Percentiles rank a stretch among this genome's conserved stretches.
phyloP scores from a whole-genome alignment of 108 stramenopile genomes.

The Cylindrotheca fusiformis region DNA sequence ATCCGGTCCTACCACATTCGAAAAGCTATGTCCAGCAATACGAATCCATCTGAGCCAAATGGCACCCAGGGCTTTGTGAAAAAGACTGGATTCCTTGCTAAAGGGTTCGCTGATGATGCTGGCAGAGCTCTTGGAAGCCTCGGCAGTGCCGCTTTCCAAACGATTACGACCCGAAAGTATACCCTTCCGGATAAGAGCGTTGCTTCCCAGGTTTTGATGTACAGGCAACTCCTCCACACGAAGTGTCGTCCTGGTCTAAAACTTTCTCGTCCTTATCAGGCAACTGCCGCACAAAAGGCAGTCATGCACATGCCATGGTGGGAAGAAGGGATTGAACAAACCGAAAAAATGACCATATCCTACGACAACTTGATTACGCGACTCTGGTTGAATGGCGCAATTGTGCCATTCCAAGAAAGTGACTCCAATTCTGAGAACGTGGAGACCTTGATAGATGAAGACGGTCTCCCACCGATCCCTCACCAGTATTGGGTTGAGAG shows the following conservation, averaged over 20 bases:
- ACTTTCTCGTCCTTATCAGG: constrained; percentile 67
- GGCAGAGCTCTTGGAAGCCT: constrained; percentile 36
- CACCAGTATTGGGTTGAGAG: constrained; percentile 77
- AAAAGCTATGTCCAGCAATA: not conserved
- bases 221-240: constrained; percentile 83
- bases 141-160: constrained; percentile 36
- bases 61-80: not conserved
- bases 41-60: not conserved
- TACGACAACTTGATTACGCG: constrained; percentile 81
- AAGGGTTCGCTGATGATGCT: constrained; percentile 33
- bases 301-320: constrained; percentile 91
- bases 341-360: constrained; percentile 72
- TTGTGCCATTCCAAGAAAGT: constrained; percentile 41
- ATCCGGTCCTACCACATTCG: not conserved
- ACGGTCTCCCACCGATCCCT: constrained; percentile 76
- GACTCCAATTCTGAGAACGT: constrained; percentile 9
- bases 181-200: constrained; percentile 83
- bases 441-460: constrained; percentile 62
- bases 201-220: constrained; percentile 87
- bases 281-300: constrained; percentile 71
- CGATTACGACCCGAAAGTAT: constrained; percentile 53
- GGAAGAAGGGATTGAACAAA: constrained; percentile 72
- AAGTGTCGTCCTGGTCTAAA: constrained; percentile 77
- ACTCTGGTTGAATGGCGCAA: constrained; percentile 79
- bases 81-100: constrained; percentile 24